These are phyloP conservation scores for Kluyveromyces starmeri DNA, from an alignment of 805 yeast species.

Conservation along the genomic window DNA sequence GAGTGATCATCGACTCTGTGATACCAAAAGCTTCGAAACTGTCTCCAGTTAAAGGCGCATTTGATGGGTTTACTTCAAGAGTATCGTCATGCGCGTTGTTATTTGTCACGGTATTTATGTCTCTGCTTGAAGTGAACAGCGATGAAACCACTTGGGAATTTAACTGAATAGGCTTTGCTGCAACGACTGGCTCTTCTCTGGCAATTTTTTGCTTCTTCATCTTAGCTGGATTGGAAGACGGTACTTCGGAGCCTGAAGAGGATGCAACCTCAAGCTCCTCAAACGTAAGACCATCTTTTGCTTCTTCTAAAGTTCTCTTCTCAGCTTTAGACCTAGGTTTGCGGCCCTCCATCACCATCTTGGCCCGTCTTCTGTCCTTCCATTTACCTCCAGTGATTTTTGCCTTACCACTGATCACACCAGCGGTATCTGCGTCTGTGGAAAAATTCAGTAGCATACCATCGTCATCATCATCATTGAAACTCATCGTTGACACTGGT, in stretches of 20 bases:
- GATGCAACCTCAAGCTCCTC: neutral
- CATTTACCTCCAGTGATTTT: constrained; percentile 68
- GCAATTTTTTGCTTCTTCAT: constrained; percentile 1
- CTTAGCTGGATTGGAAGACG: neutral
- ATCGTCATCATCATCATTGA: constrained; percentile 24
- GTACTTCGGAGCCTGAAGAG: constrained; percentile 10
- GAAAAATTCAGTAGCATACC: constrained; percentile 60
- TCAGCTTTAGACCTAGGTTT: constrained; percentile 19
- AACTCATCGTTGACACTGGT: neutral
- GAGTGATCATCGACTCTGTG: constrained; percentile 41
- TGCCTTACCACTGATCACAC: constrained; percentile 16
- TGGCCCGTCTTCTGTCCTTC: constrained; percentile 68
- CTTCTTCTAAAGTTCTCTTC: constrained; percentile 1
- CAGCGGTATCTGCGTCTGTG: constrained; percentile 26
- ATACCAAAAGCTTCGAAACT: constrained; percentile 68
- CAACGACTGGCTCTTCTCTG: neutral
- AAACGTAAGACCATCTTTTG: neutral
- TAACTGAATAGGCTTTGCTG: neutral
- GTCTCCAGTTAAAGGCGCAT: constrained; percentile 66
- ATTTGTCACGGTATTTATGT: constrained; percentile 30
- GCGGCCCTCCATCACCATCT: constrained; percentile 40
- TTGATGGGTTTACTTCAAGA: constrained; percentile 47
- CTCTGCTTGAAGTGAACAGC: constrained; percentile 65
- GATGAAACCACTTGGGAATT: constrained; percentile 67
- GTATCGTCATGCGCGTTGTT: constrained; percentile 33